These are phyloP conservation scores for Boletus sp. DNA, from an alignment of 768 basidiomycete genomes.

Conservation along the genomic window DNA sequence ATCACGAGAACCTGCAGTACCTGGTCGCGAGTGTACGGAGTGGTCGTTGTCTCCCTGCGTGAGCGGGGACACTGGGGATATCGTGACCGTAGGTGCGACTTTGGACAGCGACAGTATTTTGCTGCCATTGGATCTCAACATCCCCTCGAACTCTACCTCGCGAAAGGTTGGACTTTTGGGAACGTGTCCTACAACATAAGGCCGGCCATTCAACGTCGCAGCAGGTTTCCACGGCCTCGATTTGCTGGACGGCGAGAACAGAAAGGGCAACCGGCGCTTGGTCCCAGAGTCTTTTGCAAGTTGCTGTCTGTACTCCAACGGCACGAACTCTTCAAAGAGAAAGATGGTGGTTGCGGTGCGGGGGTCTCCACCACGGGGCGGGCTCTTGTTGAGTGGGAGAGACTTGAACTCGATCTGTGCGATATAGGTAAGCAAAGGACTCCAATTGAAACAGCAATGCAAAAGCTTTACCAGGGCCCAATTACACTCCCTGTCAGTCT, in stretches of 20 bases:
- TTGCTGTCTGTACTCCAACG: constrained; percentile 79
- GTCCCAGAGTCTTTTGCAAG: constrained; percentile 53
- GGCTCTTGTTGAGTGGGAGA: constrained; percentile 43
- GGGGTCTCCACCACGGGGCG: constrained; percentile 48
- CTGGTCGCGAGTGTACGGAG: constrained; percentile 17
- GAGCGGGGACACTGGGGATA: constrained; percentile 27
- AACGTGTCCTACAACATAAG: constrained; percentile 64
- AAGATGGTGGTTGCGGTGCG: constrained; percentile 71
- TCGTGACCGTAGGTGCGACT: constrained; percentile 19
- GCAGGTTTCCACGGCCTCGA: constrained; percentile 73
- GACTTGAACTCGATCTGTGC: constrained; percentile 88
- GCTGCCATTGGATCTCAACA: constrained; percentile 56
- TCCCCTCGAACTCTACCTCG: constrained; percentile 78
- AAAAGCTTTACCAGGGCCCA: constrained; percentile 78
- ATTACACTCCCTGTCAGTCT: constrained; percentile 78
- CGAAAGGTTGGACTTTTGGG: constrained; percentile 50
- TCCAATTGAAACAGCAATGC: not conserved
- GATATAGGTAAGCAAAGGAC: constrained; percentile 2
- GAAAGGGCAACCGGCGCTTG: constrained; percentile 64
- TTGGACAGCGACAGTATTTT: constrained; percentile 39
- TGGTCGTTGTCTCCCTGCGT: constrained; percentile 34
- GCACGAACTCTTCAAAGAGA: constrained; percentile 93
- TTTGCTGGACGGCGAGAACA: constrained; percentile 53
- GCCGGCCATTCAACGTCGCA: constrained; percentile 76
- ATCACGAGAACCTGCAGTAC: constrained; percentile 20